Conservation (phyloP, 1,139 yeast species). For the Blastobotrys petasosporus region DNA sequence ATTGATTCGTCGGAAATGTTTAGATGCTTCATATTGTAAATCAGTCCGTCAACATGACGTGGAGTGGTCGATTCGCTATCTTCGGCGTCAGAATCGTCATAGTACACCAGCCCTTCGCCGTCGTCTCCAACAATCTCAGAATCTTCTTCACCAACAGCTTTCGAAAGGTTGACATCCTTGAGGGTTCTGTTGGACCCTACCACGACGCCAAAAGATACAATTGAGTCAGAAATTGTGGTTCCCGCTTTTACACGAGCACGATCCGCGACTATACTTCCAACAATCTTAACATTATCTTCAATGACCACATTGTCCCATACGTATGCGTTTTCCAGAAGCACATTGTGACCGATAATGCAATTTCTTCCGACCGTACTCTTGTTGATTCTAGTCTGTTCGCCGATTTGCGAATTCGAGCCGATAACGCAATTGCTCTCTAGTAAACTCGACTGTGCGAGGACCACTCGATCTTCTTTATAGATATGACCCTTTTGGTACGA, state of each 20-base stretch:
- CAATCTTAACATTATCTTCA: slow-evolving; percentile 55
- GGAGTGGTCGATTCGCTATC: slow-evolving; percentile 37
- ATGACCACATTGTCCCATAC: slow-evolving; percentile 80
- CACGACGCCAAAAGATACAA: slow-evolving; percentile 69
- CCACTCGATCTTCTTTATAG: slow-evolving; percentile 75
- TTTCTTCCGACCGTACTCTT: slow-evolving; percentile 79
- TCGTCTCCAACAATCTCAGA: slow-evolving; percentile 46
- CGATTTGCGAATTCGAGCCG: slow-evolving; percentile 66
- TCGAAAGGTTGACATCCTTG: slow-evolving; percentile 19
- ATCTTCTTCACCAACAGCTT: slow-evolving; percentile 28
- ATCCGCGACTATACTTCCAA: slow-evolving; percentile 64
- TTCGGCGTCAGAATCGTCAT: slow-evolving; percentile 42
- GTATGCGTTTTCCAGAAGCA: slow-evolving; percentile 62
- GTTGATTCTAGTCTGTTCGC: slow-evolving; percentile 46
- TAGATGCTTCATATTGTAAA: slow-evolving; percentile 58
- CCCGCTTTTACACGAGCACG: slow-evolving; percentile 49
- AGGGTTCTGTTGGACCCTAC: slow-evolving; percentile 42
- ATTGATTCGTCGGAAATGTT: slow-evolving; percentile 78
- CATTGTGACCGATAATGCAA: slow-evolving; percentile 78
- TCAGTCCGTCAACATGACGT: slow-evolving; percentile 28
- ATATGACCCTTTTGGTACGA: slow-evolving; percentile 79
- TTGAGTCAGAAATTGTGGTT: slow-evolving; percentile 52
- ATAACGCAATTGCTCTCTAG: slow-evolving; percentile 72
- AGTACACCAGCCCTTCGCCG: slow-evolving; percentile 55
- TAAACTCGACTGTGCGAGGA: slow-evolving; percentile 87